phyloP scores from a whole-genome alignment of 1,139 yeast species.

The Saccharomyces hybrid region DNA sequence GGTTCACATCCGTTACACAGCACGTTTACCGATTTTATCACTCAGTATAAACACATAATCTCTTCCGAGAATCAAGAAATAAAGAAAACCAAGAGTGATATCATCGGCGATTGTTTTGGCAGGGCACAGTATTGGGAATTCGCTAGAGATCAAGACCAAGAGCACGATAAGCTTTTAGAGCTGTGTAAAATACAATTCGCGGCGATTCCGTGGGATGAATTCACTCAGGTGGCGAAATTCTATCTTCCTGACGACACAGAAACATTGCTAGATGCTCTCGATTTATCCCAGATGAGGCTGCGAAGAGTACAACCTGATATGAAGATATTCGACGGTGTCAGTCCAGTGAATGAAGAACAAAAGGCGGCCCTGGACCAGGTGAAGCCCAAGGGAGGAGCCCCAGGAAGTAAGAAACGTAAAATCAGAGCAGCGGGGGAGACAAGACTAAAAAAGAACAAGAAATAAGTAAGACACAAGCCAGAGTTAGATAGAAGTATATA shows the following conservation, averaged over 20 bases:
- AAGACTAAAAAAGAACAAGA: conserved; percentile 36
- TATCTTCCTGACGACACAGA: conserved; percentile 59
- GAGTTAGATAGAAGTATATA: neutral
- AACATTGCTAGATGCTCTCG: conserved; percentile 57
- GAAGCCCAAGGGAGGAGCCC: conserved; percentile 10
- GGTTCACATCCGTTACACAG: conserved; percentile 53
- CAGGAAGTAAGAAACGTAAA: conserved; percentile 43
- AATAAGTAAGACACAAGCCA: neutral
- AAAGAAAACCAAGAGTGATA: conserved; percentile 26
- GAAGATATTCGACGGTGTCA: conserved; percentile 1
- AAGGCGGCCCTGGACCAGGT: conserved; percentile 5
- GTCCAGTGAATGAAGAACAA: conserved; percentile 1
- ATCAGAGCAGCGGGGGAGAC: conserved; percentile 64
- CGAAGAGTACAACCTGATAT: neutral
- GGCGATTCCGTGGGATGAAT: conserved; percentile 83
- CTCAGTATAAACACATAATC: conserved; percentile 43
- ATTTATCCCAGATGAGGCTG: conserved; percentile 30
- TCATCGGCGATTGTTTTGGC: conserved; percentile 45
- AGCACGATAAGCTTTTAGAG: conserved; percentile 32
- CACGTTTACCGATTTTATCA: conserved; percentile 44
- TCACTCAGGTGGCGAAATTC: conserved; percentile 45
- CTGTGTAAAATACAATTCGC: conserved; percentile 52
- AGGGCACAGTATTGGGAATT: conserved; percentile 52
- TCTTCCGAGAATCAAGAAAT: conserved; percentile 8
- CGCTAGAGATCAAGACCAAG: conserved; percentile 32